These are phyloP conservation scores for Pelargonium cotyledonis DNA, from an alignment of 441 rosid genomes.

Conservation along the genomic window DNA sequence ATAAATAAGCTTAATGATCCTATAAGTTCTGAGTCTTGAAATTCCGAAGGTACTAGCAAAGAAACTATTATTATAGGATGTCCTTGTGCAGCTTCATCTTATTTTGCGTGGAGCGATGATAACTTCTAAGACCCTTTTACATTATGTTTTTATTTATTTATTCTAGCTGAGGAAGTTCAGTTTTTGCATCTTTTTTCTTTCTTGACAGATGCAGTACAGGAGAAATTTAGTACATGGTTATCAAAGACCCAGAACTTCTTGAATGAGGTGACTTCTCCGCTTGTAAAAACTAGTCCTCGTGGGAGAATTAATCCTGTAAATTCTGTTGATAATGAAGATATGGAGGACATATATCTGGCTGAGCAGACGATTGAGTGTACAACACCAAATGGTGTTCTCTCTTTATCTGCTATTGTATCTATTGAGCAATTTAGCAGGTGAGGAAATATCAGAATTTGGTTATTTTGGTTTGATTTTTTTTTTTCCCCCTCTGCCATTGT, in stretches of 20 bases:
- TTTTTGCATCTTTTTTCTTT: slow-evolving; percentile 7
- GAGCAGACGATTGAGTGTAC: slow-evolving; percentile 61
- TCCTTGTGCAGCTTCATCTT: too few relatives aligned
- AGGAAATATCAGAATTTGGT: slow-evolving; percentile 7
- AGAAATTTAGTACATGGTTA: slow-evolving; percentile 63
- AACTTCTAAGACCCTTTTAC: background rate
- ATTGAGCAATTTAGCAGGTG: slow-evolving; percentile 98
- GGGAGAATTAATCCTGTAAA: slow-evolving; percentile 43
- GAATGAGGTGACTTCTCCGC: slow-evolving; percentile 49
- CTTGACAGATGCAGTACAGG: slow-evolving; percentile 60
- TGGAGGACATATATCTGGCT: slow-evolving; percentile 66
- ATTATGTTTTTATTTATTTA: slow-evolving; percentile 9
- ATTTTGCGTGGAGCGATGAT: too few relatives aligned
- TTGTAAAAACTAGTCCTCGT: slow-evolving; percentile 44
- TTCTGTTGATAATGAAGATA: slow-evolving; percentile 35
- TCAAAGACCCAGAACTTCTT: slow-evolving; percentile 69
- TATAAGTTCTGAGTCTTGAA: too few relatives aligned
- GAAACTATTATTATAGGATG: too few relatives aligned
- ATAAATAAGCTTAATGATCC: background rate
- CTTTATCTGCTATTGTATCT: slow-evolving; percentile 69
- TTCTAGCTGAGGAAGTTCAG: slow-evolving; percentile 17
- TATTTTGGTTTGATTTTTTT: slow-evolving; percentile 5
- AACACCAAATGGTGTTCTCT: slow-evolving; percentile 60
- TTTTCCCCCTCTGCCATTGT: background rate
- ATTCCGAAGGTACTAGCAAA: too few relatives aligned